Conservation (phyloP, 257 asterid genomes). For the Striga asiatica region DNA sequence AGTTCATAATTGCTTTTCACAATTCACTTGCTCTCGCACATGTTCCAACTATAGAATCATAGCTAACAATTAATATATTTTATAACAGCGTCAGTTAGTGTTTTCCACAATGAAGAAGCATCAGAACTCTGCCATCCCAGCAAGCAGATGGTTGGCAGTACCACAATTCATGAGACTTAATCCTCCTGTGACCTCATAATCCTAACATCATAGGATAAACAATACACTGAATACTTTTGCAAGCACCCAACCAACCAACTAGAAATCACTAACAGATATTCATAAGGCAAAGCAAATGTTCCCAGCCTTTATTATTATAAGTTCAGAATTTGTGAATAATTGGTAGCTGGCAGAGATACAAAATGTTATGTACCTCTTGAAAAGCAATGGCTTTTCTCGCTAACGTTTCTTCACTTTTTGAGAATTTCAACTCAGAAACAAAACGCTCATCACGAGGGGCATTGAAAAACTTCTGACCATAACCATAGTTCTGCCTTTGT, state of each 20-base stretch:
- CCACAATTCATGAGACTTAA: constrained; percentile 8
- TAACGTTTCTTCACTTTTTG: constrained; percentile 87
- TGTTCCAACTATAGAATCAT: not conserved
- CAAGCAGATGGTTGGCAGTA: constrained; percentile 2
- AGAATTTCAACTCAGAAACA: constrained; percentile 82
- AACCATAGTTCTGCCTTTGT: constrained; percentile 50
- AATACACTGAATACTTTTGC: constrained; percentile 1
- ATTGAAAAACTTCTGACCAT: constrained; percentile 40
- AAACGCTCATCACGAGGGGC: constrained; percentile 76
- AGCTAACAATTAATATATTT: constrained; percentile 2
- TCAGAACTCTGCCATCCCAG: not conserved
- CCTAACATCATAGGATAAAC: not conserved
- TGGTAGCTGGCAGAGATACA: not conserved
- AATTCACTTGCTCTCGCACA: not conserved
- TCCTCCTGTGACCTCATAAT: constrained; percentile 6
- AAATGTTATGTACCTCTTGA: constrained; percentile 58
- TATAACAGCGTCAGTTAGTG: constrained; percentile 7
- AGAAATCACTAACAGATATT: not conserved
- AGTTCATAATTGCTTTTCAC: constrained; percentile 1
- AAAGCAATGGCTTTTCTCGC: constrained; percentile 68
- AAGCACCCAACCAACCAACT: constrained; percentile 2
- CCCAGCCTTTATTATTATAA: not conserved
- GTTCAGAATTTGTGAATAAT: constrained; percentile 2
- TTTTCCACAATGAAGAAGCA: not conserved
- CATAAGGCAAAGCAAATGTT: constrained; percentile 7